Evolutionary conservation across 441 rosid species (phyloP).

Genomic region (Erodium trifolium): DNA sequence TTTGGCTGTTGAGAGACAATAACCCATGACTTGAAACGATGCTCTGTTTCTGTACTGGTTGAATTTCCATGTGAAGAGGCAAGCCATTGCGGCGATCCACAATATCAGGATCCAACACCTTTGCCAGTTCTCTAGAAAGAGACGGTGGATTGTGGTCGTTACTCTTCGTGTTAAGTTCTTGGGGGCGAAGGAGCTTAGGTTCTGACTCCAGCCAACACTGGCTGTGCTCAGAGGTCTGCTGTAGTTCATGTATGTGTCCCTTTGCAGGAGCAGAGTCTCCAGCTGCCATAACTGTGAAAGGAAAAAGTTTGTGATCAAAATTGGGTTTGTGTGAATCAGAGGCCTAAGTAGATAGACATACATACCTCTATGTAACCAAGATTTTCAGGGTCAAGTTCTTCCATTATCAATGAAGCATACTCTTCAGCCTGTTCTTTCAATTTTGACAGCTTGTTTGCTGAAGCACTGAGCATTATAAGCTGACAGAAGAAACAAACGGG

Average conservation of each 20-base stretch:
- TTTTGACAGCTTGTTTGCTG: slow-evolving; percentile 83
- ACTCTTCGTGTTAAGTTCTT: slow-evolving; percentile 28
- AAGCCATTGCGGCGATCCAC: slow-evolving; percentile 59
- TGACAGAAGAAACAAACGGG: slow-evolving; percentile 26
- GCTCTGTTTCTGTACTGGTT: slow-evolving; percentile 57
- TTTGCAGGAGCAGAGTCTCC: slow-evolving; percentile 79
- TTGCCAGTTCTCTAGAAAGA: slow-evolving; percentile 77
- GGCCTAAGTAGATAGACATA: neutral
- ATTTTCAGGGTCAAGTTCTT: slow-evolving; percentile 92
- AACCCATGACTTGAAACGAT: slow-evolving; percentile 80
- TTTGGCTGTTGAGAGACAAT: slow-evolving; percentile 73
- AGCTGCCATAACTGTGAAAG: slow-evolving; percentile 85
- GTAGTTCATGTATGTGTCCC: slow-evolving; percentile 79
- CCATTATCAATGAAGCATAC: slow-evolving; percentile 94
- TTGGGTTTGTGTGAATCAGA: neutral
- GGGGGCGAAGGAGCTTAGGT: slow-evolving; percentile 37
- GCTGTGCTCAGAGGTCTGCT: slow-evolving; percentile 79
- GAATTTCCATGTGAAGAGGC: slow-evolving; percentile 83
- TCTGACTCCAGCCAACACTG: slow-evolving; percentile 62
- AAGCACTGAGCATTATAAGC: slow-evolving; percentile 95
- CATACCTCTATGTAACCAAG: slow-evolving; percentile 89
- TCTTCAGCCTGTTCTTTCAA: slow-evolving; percentile 91
- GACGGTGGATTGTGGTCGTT: slow-evolving; percentile 31
- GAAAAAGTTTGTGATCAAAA: neutral
- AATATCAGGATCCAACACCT: slow-evolving; percentile 67